Evolutionary conservation across 495 filamentous ascomycete species (phyloP), one percentile per base, ranked within the genome.

Genomic region (Aspergillus leporis): DNA sequence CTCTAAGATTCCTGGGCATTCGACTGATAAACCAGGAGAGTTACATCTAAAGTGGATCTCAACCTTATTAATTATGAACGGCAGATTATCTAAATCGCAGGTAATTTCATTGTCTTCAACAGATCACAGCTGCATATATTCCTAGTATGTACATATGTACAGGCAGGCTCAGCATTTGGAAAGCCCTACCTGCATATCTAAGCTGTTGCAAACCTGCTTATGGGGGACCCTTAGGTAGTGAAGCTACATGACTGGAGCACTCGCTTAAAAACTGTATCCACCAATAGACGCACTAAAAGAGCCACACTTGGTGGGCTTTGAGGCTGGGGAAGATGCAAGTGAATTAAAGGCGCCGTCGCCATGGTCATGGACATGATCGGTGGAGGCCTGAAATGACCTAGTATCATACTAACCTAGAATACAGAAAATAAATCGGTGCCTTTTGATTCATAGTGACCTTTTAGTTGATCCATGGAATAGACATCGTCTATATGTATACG

Each of bases 341-440:
- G 58, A 66, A 48, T 50, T 50, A 60, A 54, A 56, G 31, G 56
- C 41, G 52, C 64, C 64, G 61, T 61, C 55, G 51, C 58, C 55
- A 63, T 64, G 64, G 63, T 36, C 57, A 50, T 60, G 61, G 61
- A 55, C 53, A 43, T 34, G 51, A 54, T 58, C 51, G 59, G 64
- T 63, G 64, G 64, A 66, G 58, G 55, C 48, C 55, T 30, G 36
- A 53, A 47, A 51, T 21, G 57, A 43, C 62, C 40, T 51, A 61
- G 41, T 54, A 58, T 58, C 56, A 38, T 32, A 30, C 51, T 45
- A 38, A 55, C 52, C 22, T 28, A 53, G 47, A n/a, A 2, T 40
- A 40, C 25, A 28, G 25, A 28, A 22, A 14, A 41, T 22, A 36
- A 49, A n/a, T n/a, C n/a, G n/a, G 52, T 48, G 41, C 48, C 55